Evolutionary conservation across 768 basidiomycete genomes (phyloP).

Genomic region (Suillus weaverae): DNA sequence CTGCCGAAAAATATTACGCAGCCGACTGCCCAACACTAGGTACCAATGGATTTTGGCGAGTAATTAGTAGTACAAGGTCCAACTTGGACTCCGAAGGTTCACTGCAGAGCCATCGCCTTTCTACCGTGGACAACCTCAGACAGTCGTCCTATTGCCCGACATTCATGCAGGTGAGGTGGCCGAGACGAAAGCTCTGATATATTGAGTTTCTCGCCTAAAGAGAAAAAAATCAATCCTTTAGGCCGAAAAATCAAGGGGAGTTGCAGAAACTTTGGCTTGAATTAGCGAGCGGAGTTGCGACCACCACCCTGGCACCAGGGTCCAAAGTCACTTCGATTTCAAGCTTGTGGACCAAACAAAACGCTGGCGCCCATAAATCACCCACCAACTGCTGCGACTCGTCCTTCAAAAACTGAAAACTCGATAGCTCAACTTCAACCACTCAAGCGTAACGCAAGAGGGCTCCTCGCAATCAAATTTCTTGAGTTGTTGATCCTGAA

Average conservation of each 20-base stretch:
- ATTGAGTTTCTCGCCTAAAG: background rate
- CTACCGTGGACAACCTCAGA: background rate
- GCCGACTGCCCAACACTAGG: background rate
- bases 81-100: background rate
- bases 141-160: background rate
- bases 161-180: background rate
- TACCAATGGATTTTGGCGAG: background rate
- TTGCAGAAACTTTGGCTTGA: background rate
- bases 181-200: background rate
- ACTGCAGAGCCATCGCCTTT: background rate
- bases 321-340: background rate
- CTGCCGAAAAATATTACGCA: background rate
- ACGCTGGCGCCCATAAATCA: background rate
- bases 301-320: background rate
- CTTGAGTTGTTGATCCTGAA: conserved; percentile 1
- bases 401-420: background rate
- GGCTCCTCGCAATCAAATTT: background rate
- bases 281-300: conserved; percentile 3
- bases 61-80: background rate
- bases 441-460: background rate
- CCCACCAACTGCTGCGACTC: background rate
- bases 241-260: background rate
- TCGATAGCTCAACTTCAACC: background rate
- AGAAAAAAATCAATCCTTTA: background rate
- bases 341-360: conserved; percentile 1